These are phyloP conservation scores for Dalbergia cultrata DNA, from an alignment of 306 rosid species.

Conservation along the genomic window DNA sequence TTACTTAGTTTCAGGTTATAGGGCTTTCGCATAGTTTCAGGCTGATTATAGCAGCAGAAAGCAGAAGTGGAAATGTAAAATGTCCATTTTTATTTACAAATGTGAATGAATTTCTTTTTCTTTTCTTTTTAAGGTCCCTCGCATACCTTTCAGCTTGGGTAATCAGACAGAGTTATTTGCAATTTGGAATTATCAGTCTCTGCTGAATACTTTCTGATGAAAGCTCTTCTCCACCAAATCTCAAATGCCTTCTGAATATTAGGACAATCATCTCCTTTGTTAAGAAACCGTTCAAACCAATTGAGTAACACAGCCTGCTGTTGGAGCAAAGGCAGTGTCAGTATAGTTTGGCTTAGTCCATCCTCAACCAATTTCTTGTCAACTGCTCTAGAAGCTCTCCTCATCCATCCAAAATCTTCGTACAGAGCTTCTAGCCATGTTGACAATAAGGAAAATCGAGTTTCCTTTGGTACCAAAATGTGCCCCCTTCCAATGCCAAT, in stretches of 20 bases:
- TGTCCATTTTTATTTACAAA: constrained; percentile 45
- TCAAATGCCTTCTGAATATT: constrained; percentile 92
- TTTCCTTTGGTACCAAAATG: constrained; percentile 79
- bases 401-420: constrained; percentile 95
- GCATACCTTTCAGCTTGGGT: constrained; percentile 59
- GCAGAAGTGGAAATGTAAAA: constrained; percentile 32
- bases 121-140: constrained; percentile 8
- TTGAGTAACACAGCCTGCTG: constrained; percentile 75
- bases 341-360: constrained; percentile 84
- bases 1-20: background rate
- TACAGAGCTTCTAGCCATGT: constrained; percentile 94
- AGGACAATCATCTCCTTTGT: constrained; percentile 92
- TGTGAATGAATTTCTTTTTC: constrained; percentile 28
- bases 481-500: constrained; percentile 84
- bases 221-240: constrained; percentile 97
- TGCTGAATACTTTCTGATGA: constrained; percentile 65
- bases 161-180: constrained; percentile 73
- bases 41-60: constrained; percentile 19
- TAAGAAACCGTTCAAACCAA: constrained; percentile 88
- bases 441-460: constrained; percentile 70
- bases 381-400: constrained; percentile 68
- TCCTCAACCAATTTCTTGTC: constrained; percentile 87
- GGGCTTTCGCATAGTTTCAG: constrained; percentile 10
- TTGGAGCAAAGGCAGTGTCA: constrained; percentile 84
- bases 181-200: constrained; percentile 71